Evolutionary conservation across 202 grass and related monocot genomes (phyloP), one percentile per base, ranked within the genome.

Genomic region (Carex arenaria): DNA sequence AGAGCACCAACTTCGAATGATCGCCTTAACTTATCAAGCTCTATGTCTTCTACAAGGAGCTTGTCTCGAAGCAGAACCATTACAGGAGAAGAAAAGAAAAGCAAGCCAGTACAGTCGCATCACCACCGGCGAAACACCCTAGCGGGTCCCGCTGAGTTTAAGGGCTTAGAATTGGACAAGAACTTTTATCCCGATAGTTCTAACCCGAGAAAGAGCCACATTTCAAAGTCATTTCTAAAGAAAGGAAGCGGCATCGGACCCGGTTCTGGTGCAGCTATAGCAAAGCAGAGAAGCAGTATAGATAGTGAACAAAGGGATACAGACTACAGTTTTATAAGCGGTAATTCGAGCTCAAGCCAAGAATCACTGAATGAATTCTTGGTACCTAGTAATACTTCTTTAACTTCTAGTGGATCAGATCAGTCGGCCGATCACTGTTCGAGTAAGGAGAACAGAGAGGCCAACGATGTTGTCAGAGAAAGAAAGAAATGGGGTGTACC

Each of bases 401-500:
- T n/a, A 10, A 54, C 23, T 23, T 79, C 8, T 9, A 81, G 61
- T 43, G 59, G 20, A 28, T 81, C 79, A 30, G 79, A 26, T 26
- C 26, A 64, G 20, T 81, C 61, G 20, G 19, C 15, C 10, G 55
- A 66, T 66, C 30, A 2, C 23, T 28, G 11, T 49, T 62, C 40
- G 1, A 66, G 10, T 17, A 51, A n/a, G 59, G 79, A 59, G 14
- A 54, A 61, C 51, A 68, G 65, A 67, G 65, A 73, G 43, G 70
- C 4, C n/a, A 42, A 13, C 2, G 17, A 13, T 9, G 5, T 60
- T 7, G 9, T 59, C n/a, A 80, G 78, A 54, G 80, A 82, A 32
- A 67, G 80, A 36, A 82, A 82, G 80, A 82, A 82, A 82, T 82
- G 80, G 80, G 61, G 42, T 10, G 10, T 14, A n/a, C 80, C 80